Evolutionary conservation across 169 alveolate species (phyloP).

Genomic region (Cryptosporidium felis): DNA sequence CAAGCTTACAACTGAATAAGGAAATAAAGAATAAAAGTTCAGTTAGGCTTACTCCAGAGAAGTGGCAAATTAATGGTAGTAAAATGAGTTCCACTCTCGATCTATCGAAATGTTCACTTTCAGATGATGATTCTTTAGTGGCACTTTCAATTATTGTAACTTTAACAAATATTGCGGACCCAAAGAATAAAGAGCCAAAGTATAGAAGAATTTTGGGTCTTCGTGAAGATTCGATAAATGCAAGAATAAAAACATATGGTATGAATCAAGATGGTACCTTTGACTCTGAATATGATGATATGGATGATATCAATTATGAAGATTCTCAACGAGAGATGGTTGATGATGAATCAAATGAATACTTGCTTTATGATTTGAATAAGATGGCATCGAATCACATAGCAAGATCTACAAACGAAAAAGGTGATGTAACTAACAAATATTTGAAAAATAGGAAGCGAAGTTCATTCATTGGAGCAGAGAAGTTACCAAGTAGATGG

Average conservation of each 20-base stretch:
- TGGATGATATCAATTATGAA: conserved; percentile 11
- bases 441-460: background rate
- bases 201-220: conserved; percentile 25
- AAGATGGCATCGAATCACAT: background rate
- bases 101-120: background rate
- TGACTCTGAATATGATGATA: background rate
- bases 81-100: background rate
- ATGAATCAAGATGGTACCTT: background rate
- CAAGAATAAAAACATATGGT: conserved; percentile 26
- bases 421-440: background rate
- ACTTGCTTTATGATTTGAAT: conserved; percentile 6
- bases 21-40: conserved; percentile 60
- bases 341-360: conserved; percentile 9
- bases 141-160: conserved; percentile 44
- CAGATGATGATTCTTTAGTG: background rate
- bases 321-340: background rate
- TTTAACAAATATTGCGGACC: conserved; percentile 2
- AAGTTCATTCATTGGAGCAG: conserved; percentile 38
- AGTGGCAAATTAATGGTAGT: conserved; percentile 31
- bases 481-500: conserved; percentile 45
- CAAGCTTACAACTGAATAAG: conserved; percentile 5
- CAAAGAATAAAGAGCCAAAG: background rate
- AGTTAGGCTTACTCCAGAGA: conserved; percentile 19
- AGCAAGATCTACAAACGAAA: background rate
- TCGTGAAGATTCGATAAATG: conserved; percentile 47